These are phyloP conservation scores for Serendipita sp. DNA, from an alignment of 768 basidiomycete species.

Conservation along the genomic window DNA sequence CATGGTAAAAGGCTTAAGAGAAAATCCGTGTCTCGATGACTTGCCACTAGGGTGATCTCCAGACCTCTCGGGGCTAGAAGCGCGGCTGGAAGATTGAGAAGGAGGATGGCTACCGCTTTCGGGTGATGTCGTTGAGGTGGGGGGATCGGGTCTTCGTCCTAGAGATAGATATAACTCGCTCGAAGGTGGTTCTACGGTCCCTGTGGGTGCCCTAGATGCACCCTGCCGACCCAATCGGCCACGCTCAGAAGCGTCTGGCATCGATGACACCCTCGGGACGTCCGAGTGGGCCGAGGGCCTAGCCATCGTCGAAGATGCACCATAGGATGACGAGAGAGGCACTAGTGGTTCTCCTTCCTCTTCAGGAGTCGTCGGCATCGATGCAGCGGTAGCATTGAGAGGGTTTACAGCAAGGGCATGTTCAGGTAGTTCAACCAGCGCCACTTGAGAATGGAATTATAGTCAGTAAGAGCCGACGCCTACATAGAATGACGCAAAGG, in stretches of 20 bases:
- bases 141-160: constrained; percentile 14
- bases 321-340: not conserved
- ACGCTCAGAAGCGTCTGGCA: constrained; percentile 1
- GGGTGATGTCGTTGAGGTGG: constrained; percentile 10
- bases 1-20: not conserved
- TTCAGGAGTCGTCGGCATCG: not conserved
- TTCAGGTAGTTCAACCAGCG: not conserved
- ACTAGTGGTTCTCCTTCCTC: not conserved
- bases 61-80: constrained; percentile 42
- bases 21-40: not conserved
- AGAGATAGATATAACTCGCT: constrained; percentile 3
- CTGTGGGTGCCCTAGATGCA: not conserved
- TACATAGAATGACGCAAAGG: constrained; percentile 23
- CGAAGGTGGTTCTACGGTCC: not conserved
- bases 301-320: not conserved
- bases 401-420: constrained; percentile 1
- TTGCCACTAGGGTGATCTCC: constrained; percentile 14
- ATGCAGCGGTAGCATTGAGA: not conserved
- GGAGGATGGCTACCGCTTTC: constrained; percentile 18
- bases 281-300: not conserved
- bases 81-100: constrained; percentile 27
- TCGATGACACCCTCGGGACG: not conserved
- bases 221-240: not conserved
- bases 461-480: not conserved
- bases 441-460: not conserved